Evolutionary conservation across 176 grass and related monocot species (phyloP).

Genomic region (Eremochloa ophiuroides): DNA sequence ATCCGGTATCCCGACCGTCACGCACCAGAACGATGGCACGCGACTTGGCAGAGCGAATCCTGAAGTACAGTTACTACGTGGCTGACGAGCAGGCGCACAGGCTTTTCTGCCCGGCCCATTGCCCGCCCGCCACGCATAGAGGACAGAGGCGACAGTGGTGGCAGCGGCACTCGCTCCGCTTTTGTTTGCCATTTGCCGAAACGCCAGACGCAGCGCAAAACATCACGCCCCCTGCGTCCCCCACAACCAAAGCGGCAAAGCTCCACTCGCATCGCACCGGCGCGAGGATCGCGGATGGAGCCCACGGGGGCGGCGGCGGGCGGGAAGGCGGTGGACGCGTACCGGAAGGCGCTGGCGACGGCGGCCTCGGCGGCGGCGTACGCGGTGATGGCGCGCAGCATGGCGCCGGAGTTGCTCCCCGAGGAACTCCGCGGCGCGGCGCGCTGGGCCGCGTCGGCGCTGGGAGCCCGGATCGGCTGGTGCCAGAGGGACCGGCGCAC

Average conservation of each 20-base stretch:
- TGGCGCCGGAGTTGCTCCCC: constrained; percentile 37
- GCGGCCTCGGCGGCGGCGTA: constrained; percentile 38
- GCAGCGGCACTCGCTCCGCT: no score
- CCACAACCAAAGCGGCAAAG: no score
- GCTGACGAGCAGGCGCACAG: not conserved
- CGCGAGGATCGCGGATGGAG: constrained; percentile 3
- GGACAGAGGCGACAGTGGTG: not conserved
- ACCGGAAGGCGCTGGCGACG: constrained; percentile 27
- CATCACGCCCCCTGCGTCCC: no score
- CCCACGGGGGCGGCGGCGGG: not conserved
- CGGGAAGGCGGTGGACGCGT: constrained; percentile 20
- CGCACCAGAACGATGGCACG: not conserved
- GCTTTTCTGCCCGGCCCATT: not conserved
- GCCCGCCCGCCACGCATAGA: not conserved
- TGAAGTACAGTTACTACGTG: not conserved
- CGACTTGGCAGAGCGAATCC: not conserved
- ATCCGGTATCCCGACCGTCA: not conserved
- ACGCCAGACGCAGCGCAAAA: no score
- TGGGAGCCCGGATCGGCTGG: not conserved
- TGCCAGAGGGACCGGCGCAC: not conserved
- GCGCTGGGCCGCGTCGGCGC: not conserved
- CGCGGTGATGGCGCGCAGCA: constrained; percentile 29
- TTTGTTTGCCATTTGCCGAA: no score
- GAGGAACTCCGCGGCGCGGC: constrained; percentile 25
- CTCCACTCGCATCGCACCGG: not conserved